These are phyloP conservation scores for Ophiostoma piceae DNA, from an alignment of 2,329 filamentous ascomycete species.

Conservation along the genomic window DNA sequence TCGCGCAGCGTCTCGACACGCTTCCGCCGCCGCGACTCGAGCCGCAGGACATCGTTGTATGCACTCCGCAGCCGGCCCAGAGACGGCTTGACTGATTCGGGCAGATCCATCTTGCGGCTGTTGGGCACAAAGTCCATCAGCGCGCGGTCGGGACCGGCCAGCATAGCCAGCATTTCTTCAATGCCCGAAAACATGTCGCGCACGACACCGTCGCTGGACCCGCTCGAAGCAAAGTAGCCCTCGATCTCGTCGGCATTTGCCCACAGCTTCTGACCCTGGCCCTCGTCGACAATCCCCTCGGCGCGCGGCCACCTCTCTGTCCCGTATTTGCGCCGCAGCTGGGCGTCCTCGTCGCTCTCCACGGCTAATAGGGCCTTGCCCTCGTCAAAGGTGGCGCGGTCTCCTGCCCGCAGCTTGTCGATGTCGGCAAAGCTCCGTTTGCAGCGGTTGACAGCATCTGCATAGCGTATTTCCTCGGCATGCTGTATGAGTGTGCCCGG, in stretches of 20 bases:
- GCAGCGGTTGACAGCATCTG: slow-evolving; percentile 74
- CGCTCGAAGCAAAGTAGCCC: slow-evolving; percentile 69
- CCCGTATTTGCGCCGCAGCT: slow-evolving; percentile 70
- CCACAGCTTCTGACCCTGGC: slow-evolving; percentile 61
- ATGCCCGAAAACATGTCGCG: slow-evolving; percentile 73
- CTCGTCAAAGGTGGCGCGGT: slow-evolving; percentile 74
- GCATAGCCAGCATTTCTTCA: slow-evolving; percentile 66
- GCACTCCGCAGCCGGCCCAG: slow-evolving; percentile 70
- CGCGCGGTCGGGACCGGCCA: slow-evolving; percentile 73
- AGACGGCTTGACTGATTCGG: slow-evolving; percentile 72
- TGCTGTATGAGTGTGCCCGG: slow-evolving; percentile 82
- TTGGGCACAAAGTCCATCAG: slow-evolving; percentile 87
- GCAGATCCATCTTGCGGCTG: slow-evolving; percentile 71
- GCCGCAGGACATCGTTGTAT: slow-evolving; percentile 76
- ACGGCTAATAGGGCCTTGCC: slow-evolving; percentile 70
- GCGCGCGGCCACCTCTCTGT: slow-evolving; percentile 78
- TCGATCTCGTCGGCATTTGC: slow-evolving; percentile 72
- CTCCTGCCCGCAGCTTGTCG: slow-evolving; percentile 77
- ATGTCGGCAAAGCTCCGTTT: slow-evolving; percentile 81
- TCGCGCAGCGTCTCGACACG: slow-evolving; percentile 74
- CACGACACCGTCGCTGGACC: slow-evolving; percentile 55
- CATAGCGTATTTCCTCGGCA: slow-evolving; percentile 88
- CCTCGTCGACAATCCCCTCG: slow-evolving; percentile 60
- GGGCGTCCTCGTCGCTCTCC: slow-evolving; percentile 79
- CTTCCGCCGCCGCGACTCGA: slow-evolving; percentile 74